Base-by-base conservation (phyloP, 1,284 basidiomycete species). In the Fomitopsis palustris region DNA sequence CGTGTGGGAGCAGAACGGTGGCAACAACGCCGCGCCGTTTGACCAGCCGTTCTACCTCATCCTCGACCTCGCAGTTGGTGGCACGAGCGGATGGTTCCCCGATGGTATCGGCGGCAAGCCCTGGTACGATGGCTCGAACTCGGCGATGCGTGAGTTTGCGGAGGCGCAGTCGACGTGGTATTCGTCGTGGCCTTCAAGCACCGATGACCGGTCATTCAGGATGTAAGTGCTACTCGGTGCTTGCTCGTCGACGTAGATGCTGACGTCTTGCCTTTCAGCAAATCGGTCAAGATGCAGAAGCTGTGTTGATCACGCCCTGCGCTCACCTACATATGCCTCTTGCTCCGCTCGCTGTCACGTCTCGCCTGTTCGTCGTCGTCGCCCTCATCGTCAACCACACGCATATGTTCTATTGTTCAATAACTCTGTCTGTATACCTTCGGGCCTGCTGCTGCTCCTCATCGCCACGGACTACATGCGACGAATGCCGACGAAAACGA, bases 31-130 rank as follows among this genome's bases (percentile, higher is more conserved):
- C 1, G 86, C 91, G 19, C 92, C 92, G 6, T 94, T 93, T 63
- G 91, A 94, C 71, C 90, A 88, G 67, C 72, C 81, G 17, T 95
- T 95, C 76, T 94, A 92, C 74, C 76, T 95, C 41, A 86, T 93
- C 64, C 75, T 95, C 67, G 82, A 92, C 71, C 81, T 95, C 52
- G 92, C 88, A 7, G 89, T 86, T 21, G 93, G 93, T 4, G 90
- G 90, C 6, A 94, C 90, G 33, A 92, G 88, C 67, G 93, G 93
- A 19, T 95, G 90, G 89, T 95, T 95, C 82, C 88, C 88, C 16
- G 92, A 94, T 68, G 78, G 78, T 33, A 73, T 83, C 16, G 85
- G 84, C 55, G 79, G 81, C 58, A 95, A 94, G 75, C 87, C 89
- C 27, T 95, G 93, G 93, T 77, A 85, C 57, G 89, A 93, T 71